Percentiles rank a stretch among this genome's conserved stretches.
These are phyloP conservation scores for Solanum rostratum DNA, from an alignment of 257 asterid genomes.

Conservation along the genomic window DNA sequence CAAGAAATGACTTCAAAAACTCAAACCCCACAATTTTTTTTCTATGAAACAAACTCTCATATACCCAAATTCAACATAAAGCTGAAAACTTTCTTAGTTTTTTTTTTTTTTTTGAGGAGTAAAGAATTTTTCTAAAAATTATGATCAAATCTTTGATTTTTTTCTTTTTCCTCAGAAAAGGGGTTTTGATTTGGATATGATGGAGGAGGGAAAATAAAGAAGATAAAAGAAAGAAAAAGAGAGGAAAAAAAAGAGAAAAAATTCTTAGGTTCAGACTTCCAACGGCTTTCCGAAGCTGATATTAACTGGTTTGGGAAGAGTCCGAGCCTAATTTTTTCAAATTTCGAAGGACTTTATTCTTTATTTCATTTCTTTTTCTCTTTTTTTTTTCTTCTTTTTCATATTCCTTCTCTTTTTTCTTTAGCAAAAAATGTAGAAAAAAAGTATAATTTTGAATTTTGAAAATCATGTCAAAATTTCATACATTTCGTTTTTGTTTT, in stretches of 20 bases:
- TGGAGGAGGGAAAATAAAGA: neutral
- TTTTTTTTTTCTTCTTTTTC: neutral
- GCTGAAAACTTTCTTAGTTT: neutral
- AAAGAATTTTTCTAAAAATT: neutral
- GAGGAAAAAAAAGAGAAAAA: neutral
- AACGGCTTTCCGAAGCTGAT: constrained; percentile 34
- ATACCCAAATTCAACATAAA: neutral
- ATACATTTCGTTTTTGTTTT: neutral
- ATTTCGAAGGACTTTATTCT: neutral
- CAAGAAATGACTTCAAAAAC: neutral
- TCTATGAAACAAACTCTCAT: neutral
- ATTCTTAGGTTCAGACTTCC: constrained; percentile 10
- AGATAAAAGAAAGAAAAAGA: neutral
- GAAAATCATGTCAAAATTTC: neutral
- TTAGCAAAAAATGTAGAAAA: neutral
- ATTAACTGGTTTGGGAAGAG: neutral
- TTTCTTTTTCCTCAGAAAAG: neutral
- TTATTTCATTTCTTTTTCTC: neutral
- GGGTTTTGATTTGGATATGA: neutral
- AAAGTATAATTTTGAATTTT: neutral
- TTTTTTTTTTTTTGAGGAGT: neutral
- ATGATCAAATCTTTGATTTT: neutral
- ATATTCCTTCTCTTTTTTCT: neutral
- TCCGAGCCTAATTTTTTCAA: constrained; percentile 10
- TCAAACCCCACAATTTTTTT: neutral